These are phyloP conservation scores for Zostera marina DNA, from an alignment of 116 monocot species.

Conservation along the genomic window DNA sequence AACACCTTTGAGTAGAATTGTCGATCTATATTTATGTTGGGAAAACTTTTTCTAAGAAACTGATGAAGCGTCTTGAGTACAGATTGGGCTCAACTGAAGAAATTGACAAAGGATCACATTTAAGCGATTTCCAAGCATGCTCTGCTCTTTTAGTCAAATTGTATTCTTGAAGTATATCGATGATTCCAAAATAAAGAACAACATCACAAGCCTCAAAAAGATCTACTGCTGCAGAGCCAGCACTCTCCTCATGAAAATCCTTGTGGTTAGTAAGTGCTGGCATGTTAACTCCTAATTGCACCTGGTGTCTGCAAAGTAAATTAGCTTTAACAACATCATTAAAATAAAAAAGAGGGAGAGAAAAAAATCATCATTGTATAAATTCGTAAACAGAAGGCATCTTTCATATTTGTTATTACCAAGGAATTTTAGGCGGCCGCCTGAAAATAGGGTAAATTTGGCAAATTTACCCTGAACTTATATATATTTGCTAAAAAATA, in stretches of 20 bases:
- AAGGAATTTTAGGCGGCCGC: no score
- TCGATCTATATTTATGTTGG: slow-evolving; percentile 3
- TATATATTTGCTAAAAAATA: no score
- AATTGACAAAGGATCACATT: slow-evolving; percentile 66
- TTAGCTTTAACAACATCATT: neutral
- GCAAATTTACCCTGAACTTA: no score
- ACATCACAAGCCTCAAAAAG: slow-evolving; percentile 63
- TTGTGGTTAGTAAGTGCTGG: slow-evolving; percentile 65
- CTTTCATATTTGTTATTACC: neutral
- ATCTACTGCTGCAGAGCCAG: slow-evolving; percentile 20
- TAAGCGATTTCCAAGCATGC: slow-evolving; percentile 65
- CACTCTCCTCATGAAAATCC: slow-evolving; percentile 19
- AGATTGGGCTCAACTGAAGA: slow-evolving; percentile 72
- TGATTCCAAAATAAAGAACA: slow-evolving; percentile 90
- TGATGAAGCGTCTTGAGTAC: slow-evolving; percentile 64
- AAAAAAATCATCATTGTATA: neutral
- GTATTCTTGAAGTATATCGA: slow-evolving; percentile 92
- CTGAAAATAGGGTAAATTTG: no score
- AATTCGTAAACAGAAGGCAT: neutral
- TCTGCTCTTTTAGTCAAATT: slow-evolving; percentile 76
- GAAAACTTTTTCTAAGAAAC: slow-evolving; percentile 87
- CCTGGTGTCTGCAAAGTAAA: slow-evolving; percentile 40
- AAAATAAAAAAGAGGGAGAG: neutral
- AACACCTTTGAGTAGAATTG: no score
- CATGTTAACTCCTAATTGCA: slow-evolving; percentile 96